These are phyloP conservation scores for Suillus discolor DNA, from an alignment of 768 basidiomycete species.

Conservation along the genomic window DNA sequence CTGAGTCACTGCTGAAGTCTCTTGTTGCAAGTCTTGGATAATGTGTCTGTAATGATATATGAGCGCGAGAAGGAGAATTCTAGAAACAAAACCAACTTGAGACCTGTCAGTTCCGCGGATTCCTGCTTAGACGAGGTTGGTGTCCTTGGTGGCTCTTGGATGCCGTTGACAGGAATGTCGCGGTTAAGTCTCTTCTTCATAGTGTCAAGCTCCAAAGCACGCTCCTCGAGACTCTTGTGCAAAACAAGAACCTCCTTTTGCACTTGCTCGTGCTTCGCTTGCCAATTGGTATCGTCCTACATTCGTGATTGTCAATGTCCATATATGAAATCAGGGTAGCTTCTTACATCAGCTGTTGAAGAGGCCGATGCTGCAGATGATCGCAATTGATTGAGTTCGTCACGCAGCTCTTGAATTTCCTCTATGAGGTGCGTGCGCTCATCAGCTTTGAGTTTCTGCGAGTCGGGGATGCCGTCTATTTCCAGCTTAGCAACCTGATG, in stretches of 20 bases:
- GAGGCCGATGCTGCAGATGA: constrained; percentile 17
- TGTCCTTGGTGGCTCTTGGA: constrained; percentile 32
- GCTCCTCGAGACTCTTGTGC: constrained; percentile 39
- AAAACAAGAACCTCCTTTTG: constrained; percentile 34
- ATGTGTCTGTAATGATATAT: constrained; percentile 59
- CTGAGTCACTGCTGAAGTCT: constrained; percentile 63
- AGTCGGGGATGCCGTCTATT: constrained; percentile 38
- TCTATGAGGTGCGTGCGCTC: constrained; percentile 55
- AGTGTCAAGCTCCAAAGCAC: constrained; percentile 54
- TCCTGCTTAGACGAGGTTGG: constrained; percentile 53
- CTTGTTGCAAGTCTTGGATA: constrained; percentile 85
- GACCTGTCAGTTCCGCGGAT: constrained; percentile 70
- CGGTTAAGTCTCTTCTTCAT: constrained; percentile 62
- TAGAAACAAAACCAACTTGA: constrained; percentile 56
- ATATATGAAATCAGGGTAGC: no score
- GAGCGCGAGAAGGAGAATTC: constrained; percentile 5
- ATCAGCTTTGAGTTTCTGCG: constrained; percentile 47
- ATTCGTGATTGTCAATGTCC: background rate
- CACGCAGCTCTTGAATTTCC: constrained; percentile 58
- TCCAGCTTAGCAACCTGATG: constrained; percentile 52
- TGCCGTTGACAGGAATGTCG: constrained; percentile 50
- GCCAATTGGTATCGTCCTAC: constrained; percentile 30
- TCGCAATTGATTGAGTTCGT: constrained; percentile 44
- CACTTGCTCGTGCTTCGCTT: constrained; percentile 30
- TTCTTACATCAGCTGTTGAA: constrained; percentile 27